A percentile compares a stretch with the other conserved stretches of the same genome.
phyloP scores from a whole-genome alignment of 768 basidiomycete species.

The Coprinellus aureogranulatus region DNA sequence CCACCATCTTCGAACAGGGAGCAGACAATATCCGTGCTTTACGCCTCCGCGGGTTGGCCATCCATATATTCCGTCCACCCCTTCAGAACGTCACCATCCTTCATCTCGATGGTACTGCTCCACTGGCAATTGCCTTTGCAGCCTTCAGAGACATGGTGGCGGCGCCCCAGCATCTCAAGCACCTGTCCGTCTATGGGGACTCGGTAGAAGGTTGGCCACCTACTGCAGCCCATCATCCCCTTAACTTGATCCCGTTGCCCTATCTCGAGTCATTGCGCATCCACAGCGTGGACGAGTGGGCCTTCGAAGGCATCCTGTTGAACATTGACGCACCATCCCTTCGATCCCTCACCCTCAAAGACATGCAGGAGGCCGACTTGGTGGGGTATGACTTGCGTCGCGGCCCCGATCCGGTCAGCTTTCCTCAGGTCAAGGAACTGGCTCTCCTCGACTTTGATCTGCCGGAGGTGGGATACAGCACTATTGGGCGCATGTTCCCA shows the following conservation, averaged over 20 bases:
- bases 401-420: constrained; percentile 17
- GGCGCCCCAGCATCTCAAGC: constrained; percentile 28
- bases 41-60: constrained; percentile 43
- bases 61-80: constrained; percentile 38
- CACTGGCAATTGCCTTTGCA: constrained; percentile 32
- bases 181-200: constrained; percentile 47
- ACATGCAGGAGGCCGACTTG: constrained; percentile 40
- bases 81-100: constrained; percentile 35
- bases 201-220: constrained; percentile 25
- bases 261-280: constrained; percentile 41
- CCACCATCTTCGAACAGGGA: constrained; percentile 27
- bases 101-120: constrained; percentile 43
- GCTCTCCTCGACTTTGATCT: constrained; percentile 43
- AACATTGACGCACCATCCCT: constrained; percentile 38
- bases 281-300: constrained; percentile 32
- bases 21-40: constrained; percentile 34
- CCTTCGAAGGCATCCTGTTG: constrained; percentile 39
- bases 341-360: constrained; percentile 41
- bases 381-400: constrained; percentile 13
- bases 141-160: constrained; percentile 36
- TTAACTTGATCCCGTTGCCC: constrained; percentile 21
- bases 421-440: constrained; percentile 34
- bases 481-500: constrained; percentile 32
- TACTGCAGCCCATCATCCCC: background rate
- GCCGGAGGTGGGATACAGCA: constrained; percentile 26